phyloP scores from a whole-genome alignment of 1,284 basidiomycete species.

The Puccinia hordei region DNA sequence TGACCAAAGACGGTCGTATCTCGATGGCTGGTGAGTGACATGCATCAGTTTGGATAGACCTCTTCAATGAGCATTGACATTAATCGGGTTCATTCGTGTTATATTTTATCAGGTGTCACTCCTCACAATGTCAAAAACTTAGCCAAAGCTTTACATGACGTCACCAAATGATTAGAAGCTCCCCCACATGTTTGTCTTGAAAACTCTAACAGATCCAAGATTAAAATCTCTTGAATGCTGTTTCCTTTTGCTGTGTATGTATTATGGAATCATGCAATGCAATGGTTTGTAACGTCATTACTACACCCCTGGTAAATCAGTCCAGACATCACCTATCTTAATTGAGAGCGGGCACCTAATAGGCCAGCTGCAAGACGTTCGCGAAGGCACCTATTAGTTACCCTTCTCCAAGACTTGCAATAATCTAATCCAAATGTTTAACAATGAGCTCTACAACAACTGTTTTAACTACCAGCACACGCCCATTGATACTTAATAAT shows the following conservation, averaged over 20 bases:
- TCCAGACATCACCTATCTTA: too few relatives aligned
- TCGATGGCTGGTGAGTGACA: constrained; percentile 57
- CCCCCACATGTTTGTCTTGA: neutral
- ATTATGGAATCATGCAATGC: neutral
- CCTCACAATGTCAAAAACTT: constrained; percentile 50
- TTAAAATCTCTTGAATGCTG: neutral
- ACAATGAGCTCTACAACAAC: too few relatives aligned
- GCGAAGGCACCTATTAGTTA: too few relatives aligned
- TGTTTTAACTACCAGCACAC: too few relatives aligned
- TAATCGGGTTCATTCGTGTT: neutral
- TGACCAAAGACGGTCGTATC: constrained; percentile 60
- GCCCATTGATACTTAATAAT: too few relatives aligned
- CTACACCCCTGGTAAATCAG: too few relatives aligned
- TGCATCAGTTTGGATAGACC: neutral
- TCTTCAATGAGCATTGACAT: neutral
- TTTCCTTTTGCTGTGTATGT: neutral
- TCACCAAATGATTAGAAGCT: constrained; percentile 39
- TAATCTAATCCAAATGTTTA: too few relatives aligned
- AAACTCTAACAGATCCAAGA: neutral
- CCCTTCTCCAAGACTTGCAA: too few relatives aligned
- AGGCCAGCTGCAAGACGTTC: too few relatives aligned
- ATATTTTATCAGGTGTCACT: constrained; percentile 34
- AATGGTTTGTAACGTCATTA: neutral
- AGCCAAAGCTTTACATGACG: constrained; percentile 46
- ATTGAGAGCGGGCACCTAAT: too few relatives aligned